phyloP scores from a whole-genome alignment of 2,329 filamentous ascomycete genomes.

The Clarireedia sp. region DNA sequence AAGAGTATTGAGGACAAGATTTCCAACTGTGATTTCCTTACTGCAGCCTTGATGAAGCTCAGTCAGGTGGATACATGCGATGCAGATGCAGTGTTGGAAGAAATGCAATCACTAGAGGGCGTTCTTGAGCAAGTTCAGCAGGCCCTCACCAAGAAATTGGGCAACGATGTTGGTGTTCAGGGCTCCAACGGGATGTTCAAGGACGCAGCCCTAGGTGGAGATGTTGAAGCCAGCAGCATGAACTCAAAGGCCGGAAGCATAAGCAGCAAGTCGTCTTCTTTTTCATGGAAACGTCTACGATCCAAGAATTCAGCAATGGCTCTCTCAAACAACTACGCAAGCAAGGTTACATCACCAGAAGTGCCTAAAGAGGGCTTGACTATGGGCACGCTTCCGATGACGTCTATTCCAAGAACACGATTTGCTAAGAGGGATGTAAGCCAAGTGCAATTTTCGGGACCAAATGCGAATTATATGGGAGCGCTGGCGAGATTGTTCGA shows the following conservation, averaged over 20 bases:
- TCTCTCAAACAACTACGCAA: constrained; percentile 43
- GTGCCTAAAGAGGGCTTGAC: constrained; percentile 51
- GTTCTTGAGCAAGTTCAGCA: constrained; percentile 81
- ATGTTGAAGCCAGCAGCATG: constrained; percentile 37
- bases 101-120: constrained; percentile 83
- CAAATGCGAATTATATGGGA: constrained; percentile 85
- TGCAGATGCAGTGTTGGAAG: constrained; percentile 83
- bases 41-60: constrained; percentile 78
- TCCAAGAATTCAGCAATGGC: constrained; percentile 76
- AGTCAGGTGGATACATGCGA: constrained; percentile 79
- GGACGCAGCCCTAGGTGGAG: constrained; percentile 45
- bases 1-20: constrained; percentile 92
- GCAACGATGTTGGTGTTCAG: constrained; percentile 85
- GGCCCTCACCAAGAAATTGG: constrained; percentile 71
- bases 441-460: constrained; percentile 67
- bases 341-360: constrained; percentile 37
- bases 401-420: constrained; percentile 50
- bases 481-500: constrained; percentile 87
- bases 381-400: constrained; percentile 75
- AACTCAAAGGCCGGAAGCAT: constrained; percentile 47
- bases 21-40: constrained; percentile 81
- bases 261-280: constrained; percentile 69
- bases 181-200: constrained; percentile 68
- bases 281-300: constrained; percentile 83
- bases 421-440: constrained; percentile 64